Percentiles rank a stretch among this genome's conserved stretches.
phyloP scores from a whole-genome alignment of 116 monocot genomes.

The Cymodocea nodosa region DNA sequence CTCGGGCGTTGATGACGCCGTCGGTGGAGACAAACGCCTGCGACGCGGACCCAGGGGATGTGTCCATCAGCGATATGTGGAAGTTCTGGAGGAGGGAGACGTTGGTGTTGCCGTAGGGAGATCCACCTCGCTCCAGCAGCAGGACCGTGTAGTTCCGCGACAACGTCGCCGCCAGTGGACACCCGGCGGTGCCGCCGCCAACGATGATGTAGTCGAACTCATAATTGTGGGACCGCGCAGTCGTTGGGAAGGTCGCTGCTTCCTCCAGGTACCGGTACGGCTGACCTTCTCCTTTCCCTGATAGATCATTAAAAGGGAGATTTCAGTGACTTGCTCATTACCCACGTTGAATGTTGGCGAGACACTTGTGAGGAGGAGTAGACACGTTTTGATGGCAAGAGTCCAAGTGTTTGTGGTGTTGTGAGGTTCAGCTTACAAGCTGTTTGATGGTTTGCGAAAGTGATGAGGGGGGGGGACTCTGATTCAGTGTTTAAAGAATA shows the following conservation, averaged over 20 bases:
- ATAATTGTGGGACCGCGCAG: conserved; percentile 6
- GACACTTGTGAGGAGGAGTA: not conserved
- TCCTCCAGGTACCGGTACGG: conserved; percentile 21
- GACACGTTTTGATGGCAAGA: not conserved
- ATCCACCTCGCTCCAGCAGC: conserved; percentile 72
- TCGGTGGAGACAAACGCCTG: conserved; percentile 88
- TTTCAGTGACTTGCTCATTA: not conserved
- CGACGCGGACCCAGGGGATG: conserved; percentile 55
- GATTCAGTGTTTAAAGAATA: too few species aligned
- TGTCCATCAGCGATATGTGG: conserved; percentile 63
- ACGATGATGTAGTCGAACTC: conserved; percentile 73
- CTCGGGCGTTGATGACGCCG: conserved; percentile 86
- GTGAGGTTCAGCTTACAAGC: not conserved
- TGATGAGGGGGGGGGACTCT: too few species aligned
- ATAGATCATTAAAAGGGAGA: not conserved
- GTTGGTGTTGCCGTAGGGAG: conserved; percentile 81
- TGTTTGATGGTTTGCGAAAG: not conserved
- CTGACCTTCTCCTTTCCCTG: conserved; percentile 5
- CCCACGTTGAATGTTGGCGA: not conserved
- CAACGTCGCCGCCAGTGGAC: conserved; percentile 85
- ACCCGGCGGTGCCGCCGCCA: conserved; percentile 90
- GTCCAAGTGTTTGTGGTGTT: not conserved
- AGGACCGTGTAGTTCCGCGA: conserved; percentile 65
- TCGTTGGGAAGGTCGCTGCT: conserved; percentile 52
- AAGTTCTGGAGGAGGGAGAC: conserved; percentile 71